Evolutionary conservation across 2,329 filamentous ascomycete genomes (phyloP).

Genomic region (Triangularia verruculosa): DNA sequence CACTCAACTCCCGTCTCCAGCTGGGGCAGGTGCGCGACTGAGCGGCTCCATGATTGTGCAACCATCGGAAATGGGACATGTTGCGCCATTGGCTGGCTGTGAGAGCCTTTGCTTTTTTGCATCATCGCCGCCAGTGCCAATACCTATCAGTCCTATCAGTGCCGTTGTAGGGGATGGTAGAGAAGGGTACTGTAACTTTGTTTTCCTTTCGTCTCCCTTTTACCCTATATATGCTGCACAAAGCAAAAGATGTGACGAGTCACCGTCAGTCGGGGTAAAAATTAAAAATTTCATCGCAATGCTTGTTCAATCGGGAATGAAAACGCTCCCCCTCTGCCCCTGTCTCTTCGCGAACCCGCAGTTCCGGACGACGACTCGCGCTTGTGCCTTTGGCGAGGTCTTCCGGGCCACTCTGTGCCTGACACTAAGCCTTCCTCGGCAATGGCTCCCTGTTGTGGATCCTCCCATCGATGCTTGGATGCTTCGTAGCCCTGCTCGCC

Average conservation of each 20-base stretch:
- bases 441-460: constrained; percentile 9
- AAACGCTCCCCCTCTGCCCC: constrained; percentile 5
- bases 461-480: neutral
- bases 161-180: constrained; percentile 5
- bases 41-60: neutral
- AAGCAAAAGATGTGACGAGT: neutral
- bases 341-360: constrained; percentile 6
- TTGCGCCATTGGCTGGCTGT: neutral
- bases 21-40: neutral
- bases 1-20: neutral
- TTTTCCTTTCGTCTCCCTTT: neutral
- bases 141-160: neutral
- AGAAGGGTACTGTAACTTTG: neutral
- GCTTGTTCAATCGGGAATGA: neutral
- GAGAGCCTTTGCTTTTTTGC: no score
- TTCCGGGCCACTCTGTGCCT: constrained; percentile 13
- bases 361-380: constrained; percentile 5
- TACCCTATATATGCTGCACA: neutral
- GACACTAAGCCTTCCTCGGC: constrained; percentile 8
- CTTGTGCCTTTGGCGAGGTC: constrained; percentile 9
- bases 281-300: constrained; percentile 2
- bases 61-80: neutral
- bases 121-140: neutral
- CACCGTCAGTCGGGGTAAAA: neutral
- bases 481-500: constrained; percentile 10